Conservation (phyloP, 129 eudicot genomes). For the Cynara cardunculus region DNA sequence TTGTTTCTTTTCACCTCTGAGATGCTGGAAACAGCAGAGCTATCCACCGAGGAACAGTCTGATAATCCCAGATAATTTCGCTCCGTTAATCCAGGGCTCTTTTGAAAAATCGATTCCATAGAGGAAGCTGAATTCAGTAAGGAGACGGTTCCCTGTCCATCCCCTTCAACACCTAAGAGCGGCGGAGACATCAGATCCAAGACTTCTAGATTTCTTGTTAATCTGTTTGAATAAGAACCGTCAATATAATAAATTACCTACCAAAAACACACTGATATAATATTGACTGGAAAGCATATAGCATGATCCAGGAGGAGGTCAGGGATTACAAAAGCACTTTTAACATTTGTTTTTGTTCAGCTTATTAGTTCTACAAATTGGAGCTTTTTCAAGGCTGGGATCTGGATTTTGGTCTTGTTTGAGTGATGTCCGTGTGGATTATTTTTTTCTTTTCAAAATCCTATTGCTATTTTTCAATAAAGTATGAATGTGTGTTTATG, state of each 20-base stretch:
- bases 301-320: neutral
- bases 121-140: constrained; percentile 49
- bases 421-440: neutral
- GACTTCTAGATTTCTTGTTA: constrained; percentile 5
- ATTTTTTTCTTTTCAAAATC: neutral
- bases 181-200: constrained; percentile 67
- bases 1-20: constrained; percentile 44
- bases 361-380: neutral
- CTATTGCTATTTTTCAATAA: neutral
- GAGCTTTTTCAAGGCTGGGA: constrained; percentile 9
- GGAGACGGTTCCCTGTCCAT: constrained; percentile 44
- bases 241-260: neutral
- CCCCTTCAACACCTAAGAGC: constrained; percentile 62
- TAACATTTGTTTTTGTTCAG: neutral
- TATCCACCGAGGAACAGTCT: constrained; percentile 78
- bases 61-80: constrained; percentile 75
- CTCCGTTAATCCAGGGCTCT: constrained; percentile 44
- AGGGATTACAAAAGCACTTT: neutral
- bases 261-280: neutral
- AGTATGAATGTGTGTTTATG: constrained; percentile 1
- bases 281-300: neutral
- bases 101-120: constrained; percentile 45
- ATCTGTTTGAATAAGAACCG: constrained; percentile 21
- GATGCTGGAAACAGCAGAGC: constrained; percentile 42
- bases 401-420: constrained; percentile 10